These are phyloP conservation scores for Neopestalotiopsis clavispora DNA, from an alignment of 2,329 filamentous ascomycete genomes.

Conservation along the genomic window DNA sequence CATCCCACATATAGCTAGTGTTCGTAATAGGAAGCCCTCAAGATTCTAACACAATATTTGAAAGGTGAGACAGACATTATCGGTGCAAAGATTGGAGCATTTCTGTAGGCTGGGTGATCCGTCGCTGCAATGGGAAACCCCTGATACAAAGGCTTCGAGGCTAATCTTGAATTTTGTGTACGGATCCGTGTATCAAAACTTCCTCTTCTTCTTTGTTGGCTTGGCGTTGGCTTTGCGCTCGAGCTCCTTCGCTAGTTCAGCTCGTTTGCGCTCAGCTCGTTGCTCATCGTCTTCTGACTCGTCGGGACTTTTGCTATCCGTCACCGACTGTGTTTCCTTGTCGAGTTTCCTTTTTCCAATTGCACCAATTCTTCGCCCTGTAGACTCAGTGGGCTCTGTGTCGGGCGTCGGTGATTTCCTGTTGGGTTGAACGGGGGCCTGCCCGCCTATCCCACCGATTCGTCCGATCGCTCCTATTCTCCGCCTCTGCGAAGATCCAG, in stretches of 20 bases:
- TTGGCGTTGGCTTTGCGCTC: conserved; percentile 53
- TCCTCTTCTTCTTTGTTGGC: conserved; percentile 61
- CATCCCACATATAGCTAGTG: no score
- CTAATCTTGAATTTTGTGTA: not conserved
- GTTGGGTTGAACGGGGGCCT: conserved; percentile 23
- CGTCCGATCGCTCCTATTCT: conserved; percentile 16
- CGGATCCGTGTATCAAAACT: conserved; percentile 45
- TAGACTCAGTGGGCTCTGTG: not conserved
- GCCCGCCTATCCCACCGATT: conserved; percentile 18
- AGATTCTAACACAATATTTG: no score
- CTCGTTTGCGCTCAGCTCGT: conserved; percentile 53
- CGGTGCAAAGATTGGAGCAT: not conserved
- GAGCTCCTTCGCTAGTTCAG: conserved; percentile 56
- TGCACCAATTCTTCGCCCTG: conserved; percentile 4
- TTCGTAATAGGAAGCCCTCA: no score
- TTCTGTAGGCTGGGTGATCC: not conserved
- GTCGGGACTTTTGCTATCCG: conserved; percentile 15
- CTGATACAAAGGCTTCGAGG: not conserved
- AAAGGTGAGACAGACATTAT: not conserved
- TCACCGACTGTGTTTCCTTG: not conserved
- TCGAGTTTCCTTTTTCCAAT: conserved; percentile 15
- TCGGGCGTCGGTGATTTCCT: conserved; percentile 23
- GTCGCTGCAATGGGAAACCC: not conserved
- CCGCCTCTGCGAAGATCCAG: not conserved
- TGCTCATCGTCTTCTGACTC: conserved; percentile 35